Evolutionary conservation across 192 early-diverging fungal genomes (phyloP), one percentile per base, ranked within the genome.

Genomic region (Dissophora globulifera): DNA sequence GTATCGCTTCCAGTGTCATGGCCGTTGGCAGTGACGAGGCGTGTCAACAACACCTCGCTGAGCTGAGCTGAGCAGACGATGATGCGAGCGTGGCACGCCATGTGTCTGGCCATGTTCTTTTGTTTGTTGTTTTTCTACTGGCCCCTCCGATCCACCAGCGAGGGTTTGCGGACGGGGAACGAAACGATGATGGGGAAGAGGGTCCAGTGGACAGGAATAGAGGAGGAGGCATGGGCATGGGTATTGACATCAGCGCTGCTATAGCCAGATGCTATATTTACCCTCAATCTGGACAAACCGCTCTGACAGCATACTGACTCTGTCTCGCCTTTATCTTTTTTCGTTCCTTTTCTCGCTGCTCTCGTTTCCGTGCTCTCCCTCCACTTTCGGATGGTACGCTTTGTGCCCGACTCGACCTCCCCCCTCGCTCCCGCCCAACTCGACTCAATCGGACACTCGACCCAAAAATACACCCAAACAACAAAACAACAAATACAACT

Each of bases 191-290:
- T n/a, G 29, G 22, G 33, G 38, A 29, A 25, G 33, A 38, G 27
- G 31, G 50, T 31, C 27, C 5, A 32, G 38, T 13, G 40, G 17
- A 10, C 29, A 67, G 20, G 52, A 35, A 53, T 7, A 49, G 20
- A 30, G 6, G 15, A 12, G 15, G 23, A 52, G 33, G 48, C 42
- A 38, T 13, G 35, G 35, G 35, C 35, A 6, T 38, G 13, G 35
- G 7, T 38, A 35, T 16, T 3, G 19, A 9, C 35, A 31, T 43
- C 43, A n/a, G 29, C 40, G 15, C 27, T 20, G 16, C 33, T 62
- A 2, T 25, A 9, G n/a, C 23, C 20, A 19, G 43, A n/a, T 50
- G 48, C 66, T 68, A 68, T 58, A 68, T 59, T 58, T 68, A 68
- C 62, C 12, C 50, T 16, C 29, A 4, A 42, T 13, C 33, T 31